These are phyloP conservation scores for Prosopis cineraria DNA, from an alignment of 306 rosid species.

Conservation along the genomic window DNA sequence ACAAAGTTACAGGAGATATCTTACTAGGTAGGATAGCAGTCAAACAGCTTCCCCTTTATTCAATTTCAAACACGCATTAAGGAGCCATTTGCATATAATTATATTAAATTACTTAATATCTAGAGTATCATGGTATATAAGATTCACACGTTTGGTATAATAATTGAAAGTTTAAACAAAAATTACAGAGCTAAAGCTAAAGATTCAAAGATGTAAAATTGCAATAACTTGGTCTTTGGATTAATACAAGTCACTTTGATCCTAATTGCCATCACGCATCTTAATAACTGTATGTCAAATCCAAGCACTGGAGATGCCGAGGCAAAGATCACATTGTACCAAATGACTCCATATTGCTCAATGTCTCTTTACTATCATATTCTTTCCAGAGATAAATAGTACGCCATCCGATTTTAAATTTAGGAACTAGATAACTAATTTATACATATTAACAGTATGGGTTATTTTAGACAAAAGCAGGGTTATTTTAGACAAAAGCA, in stretches of 20 bases:
- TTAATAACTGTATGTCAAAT: not conserved
- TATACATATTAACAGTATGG: too few relatives aligned
- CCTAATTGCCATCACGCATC: not conserved
- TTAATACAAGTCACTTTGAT: not conserved
- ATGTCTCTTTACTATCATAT: not conserved
- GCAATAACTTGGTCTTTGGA: not conserved
- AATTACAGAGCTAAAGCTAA: not conserved
- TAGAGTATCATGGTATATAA: not conserved
- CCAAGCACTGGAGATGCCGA: not conserved
- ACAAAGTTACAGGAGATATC: not conserved
- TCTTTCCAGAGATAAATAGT: not conserved
- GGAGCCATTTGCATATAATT: not conserved
- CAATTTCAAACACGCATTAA: not conserved
- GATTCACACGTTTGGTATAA: not conserved
- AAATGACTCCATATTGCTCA: not conserved
- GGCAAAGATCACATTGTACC: not conserved
- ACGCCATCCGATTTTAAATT: too few relatives aligned
- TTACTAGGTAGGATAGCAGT: conserved; percentile 16
- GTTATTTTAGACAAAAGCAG: too few relatives aligned
- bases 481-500: too few relatives aligned
- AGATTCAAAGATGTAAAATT: not conserved
- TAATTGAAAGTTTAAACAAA: not conserved
- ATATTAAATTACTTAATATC: not conserved
- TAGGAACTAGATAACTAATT: too few relatives aligned
- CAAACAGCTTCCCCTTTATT: not conserved